Evolutionary conservation across 192 early-diverging fungal species (phyloP).

Genomic region (Coemansia sp.): DNA sequence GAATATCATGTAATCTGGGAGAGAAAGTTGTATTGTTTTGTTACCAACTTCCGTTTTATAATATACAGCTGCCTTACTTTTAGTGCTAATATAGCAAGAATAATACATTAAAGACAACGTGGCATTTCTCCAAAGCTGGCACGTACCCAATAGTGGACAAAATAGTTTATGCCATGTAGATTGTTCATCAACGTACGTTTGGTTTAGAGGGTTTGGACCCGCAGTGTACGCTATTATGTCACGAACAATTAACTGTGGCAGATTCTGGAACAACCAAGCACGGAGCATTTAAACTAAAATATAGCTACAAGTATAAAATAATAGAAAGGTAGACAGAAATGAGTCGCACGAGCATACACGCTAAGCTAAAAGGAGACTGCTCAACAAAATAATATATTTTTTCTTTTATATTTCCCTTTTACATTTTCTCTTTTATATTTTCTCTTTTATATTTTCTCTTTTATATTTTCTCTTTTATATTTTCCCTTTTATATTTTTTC

Average conservation of each 20-base stretch:
- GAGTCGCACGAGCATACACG: not conserved
- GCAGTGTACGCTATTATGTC: not conserved
- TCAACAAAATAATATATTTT: no score
- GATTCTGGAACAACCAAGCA: not conserved
- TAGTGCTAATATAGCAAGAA: not conserved
- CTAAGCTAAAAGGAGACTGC: no score
- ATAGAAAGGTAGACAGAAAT: not conserved
- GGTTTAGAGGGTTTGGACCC: not conserved
- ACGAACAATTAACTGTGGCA: not conserved
- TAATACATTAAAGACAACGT: not conserved
- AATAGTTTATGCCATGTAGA: not conserved
- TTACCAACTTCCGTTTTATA: not conserved
- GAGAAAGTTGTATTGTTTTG: not conserved
- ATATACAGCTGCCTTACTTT: not conserved
- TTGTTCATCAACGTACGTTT: not conserved
- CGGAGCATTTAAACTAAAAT: not conserved
- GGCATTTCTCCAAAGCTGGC: not conserved
- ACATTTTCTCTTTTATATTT: no score
- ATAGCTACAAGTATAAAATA: not conserved
- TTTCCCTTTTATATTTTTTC: no score
- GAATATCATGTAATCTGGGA: not conserved
- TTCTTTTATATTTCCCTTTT: no score
- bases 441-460: no score
- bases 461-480: no score
- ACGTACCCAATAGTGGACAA: not conserved